Evolutionary conservation across 2,329 filamentous ascomycete genomes (phyloP).

Genomic region (Arthrobotrys sinensis): DNA sequence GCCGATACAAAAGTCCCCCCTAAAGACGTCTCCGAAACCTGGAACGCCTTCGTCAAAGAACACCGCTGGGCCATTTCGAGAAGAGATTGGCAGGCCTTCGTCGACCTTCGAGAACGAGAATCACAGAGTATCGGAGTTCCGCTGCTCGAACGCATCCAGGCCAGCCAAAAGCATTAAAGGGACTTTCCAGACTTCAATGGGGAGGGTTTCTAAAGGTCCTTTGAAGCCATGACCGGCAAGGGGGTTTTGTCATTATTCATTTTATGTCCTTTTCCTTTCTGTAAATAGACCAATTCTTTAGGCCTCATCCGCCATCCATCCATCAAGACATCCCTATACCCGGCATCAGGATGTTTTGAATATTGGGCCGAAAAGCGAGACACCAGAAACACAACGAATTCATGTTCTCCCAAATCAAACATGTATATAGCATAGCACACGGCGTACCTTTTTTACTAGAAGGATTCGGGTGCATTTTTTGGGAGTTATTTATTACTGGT

Average conservation of each 20-base stretch:
- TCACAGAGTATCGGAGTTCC: conserved; percentile 8
- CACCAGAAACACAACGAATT: conserved; percentile 20
- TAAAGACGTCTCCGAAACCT: conserved; percentile 12
- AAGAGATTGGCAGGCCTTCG: conserved; percentile 21
- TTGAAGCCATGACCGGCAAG: background rate
- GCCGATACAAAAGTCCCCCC: conserved; percentile 25
- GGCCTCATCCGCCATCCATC: conserved; percentile 22
- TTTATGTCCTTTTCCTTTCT: conserved; percentile 9
- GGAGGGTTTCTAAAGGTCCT: conserved; percentile 9
- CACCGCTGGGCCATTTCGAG: conserved; percentile 28
- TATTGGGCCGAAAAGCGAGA: conserved; percentile 26
- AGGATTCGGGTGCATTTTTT: conserved; percentile 25
- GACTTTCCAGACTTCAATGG: too few species aligned
- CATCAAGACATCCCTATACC: conserved; percentile 15
- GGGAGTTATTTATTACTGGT: conserved; percentile 25
- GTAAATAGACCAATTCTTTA: conserved; percentile 22
- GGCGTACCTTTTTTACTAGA: conserved; percentile 26
- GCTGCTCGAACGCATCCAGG: conserved; percentile 6
- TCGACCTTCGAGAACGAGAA: conserved; percentile 18
- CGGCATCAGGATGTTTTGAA: conserved; percentile 5
- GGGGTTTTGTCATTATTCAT: conserved; percentile 5
- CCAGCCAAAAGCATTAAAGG: conserved; percentile 9
- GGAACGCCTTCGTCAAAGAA: conserved; percentile 23
- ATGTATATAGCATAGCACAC: conserved; percentile 30
- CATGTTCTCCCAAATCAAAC: conserved; percentile 8